A percentile compares a stretch with the other conserved stretches of the same genome.
Conservation (phyloP, 106 monocot genomes). For the Allium fistulosum region DNA sequence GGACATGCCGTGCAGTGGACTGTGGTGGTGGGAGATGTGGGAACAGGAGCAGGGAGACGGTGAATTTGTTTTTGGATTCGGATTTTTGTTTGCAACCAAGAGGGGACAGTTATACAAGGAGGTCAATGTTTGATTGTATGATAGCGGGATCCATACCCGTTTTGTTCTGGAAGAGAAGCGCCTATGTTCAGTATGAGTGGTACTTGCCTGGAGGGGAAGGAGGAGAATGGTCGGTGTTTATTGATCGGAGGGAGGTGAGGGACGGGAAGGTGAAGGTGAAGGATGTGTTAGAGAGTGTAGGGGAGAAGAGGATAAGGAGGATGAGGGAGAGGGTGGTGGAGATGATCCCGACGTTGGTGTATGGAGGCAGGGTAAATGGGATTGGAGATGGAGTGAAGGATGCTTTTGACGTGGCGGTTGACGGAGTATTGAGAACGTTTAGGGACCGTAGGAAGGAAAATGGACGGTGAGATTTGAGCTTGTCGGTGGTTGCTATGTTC, state of each 20-base stretch:
- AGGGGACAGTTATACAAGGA: conserved; percentile 82
- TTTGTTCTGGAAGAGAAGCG: conserved; percentile 77
- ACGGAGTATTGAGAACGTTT: conserved; percentile 56
- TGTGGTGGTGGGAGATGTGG: conserved; percentile 44
- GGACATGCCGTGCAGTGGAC: conserved; percentile 45
- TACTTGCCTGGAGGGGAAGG: conserved; percentile 27
- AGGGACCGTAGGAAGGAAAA: conserved; percentile 7
- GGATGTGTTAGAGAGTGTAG: conserved; percentile 40
- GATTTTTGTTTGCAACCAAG: conserved; percentile 84
- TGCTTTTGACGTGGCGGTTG: conserved; percentile 72
- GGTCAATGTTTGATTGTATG: conserved; percentile 95
- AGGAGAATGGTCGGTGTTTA: conserved; percentile 76
- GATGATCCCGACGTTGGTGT: conserved; percentile 67
- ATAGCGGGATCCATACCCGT: conserved; percentile 90
- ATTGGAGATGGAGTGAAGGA: conserved; percentile 42
- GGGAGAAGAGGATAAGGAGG: conserved; percentile 48
- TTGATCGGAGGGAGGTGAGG: conserved; percentile 51
- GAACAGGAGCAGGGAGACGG: conserved; percentile 38
- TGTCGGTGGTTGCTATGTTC: too few species aligned
- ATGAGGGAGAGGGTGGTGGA: conserved; percentile 80
- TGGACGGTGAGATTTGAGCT: conserved; percentile 2
- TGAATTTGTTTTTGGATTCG: conserved; percentile 63
- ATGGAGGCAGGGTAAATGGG: conserved; percentile 29
- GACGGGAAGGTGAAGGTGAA: conserved; percentile 43
- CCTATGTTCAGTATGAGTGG: conserved; percentile 70